These are phyloP conservation scores for Austropuccinia psidii DNA, from an alignment of 1,284 basidiomycete species.

Conservation along the genomic window DNA sequence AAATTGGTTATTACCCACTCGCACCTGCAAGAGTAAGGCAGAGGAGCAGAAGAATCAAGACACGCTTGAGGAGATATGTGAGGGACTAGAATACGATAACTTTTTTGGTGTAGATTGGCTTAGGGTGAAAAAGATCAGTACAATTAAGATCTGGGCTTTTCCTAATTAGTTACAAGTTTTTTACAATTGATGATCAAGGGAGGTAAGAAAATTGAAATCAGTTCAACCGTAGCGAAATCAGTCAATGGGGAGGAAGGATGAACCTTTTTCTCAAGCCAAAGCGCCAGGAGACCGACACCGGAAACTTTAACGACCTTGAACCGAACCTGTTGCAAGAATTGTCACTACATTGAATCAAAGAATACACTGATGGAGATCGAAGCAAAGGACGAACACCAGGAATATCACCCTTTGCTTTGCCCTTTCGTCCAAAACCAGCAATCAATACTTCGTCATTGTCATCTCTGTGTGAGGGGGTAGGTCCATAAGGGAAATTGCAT, in stretches of 20 bases:
- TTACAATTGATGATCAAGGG: too few species aligned
- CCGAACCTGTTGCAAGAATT: slow-evolving; percentile 65
- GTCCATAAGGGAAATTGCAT: neutral
- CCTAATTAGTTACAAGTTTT: neutral
- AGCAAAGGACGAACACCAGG: slow-evolving; percentile 48
- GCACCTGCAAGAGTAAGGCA: too few species aligned
- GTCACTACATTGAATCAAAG: neutral
- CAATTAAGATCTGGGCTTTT: neutral
- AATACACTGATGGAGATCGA: neutral
- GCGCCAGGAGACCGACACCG: slow-evolving; percentile 88
- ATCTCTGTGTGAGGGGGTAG: neutral
- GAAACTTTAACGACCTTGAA: slow-evolving; percentile 99
- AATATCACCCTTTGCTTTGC: slow-evolving; percentile 94
- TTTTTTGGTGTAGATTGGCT: too few species aligned
- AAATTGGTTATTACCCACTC: neutral
- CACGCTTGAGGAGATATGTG: too few species aligned
- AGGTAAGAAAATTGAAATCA: neutral
- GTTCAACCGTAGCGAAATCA: too few species aligned
- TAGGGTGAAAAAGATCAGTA: too few species aligned
- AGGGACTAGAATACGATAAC: too few species aligned
- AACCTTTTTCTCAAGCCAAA: slow-evolving; percentile 99
- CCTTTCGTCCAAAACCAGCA: slow-evolving; percentile 98
- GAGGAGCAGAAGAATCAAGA: neutral
- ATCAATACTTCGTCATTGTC: slow-evolving; percentile 63
- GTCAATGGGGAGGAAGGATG: slow-evolving; percentile 42